Base-by-base conservation (phyloP, 2,329 filamentous ascomycete species). In the Apiospora hydei region DNA sequence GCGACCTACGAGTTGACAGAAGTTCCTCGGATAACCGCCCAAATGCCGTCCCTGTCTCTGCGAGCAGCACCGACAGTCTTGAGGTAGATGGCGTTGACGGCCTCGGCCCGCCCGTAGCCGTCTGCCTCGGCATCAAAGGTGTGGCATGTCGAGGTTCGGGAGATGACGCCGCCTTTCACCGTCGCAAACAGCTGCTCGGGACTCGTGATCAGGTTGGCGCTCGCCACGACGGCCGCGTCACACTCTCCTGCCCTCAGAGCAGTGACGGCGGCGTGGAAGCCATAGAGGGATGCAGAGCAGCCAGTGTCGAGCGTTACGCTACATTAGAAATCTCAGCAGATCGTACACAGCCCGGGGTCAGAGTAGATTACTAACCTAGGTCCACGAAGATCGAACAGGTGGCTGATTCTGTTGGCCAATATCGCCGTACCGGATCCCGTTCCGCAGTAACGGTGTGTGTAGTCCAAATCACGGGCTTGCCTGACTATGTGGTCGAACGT, bases 71-170 rank as follows among this genome's bases (percentile, higher is more conserved):
- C 1, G 26, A 30, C 26, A 1, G 26, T 30, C 77, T 88, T 88
- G 0, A 88, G 72, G 0, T 87, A 72, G 0, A 88, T 47, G 1
- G 83, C 79, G 0, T 78, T 83, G 0, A 84, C 76, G 3, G 86
- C 87, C 72, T 89, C 87, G 0, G 85, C 87, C 14, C 86, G 80
- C 0, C 80, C 84, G 73, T 88, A 89, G 0, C 88, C 88, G 72
- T 85, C 80, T 8, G 71, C 71, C 10, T 30, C 18, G 16, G 49
- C 47, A 26, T 69, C 67, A 66, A 72, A 72, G 34, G 47, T 72
- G 46, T 69, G 69, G 26, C 71, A 69, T 13, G 30, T 46, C 1
- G 66, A 67, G 30, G 69, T 53, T 7, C 38, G 16, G 7, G 67
- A 26, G 16, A 69, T 26, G 4, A 57, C 11, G 2, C 71, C 69